Evolutionary conservation across 2,329 filamentous ascomycete genomes (phyloP), one percentile per base, ranked within the genome.

Genomic region (Cordyceps fumosorosea): DNA sequence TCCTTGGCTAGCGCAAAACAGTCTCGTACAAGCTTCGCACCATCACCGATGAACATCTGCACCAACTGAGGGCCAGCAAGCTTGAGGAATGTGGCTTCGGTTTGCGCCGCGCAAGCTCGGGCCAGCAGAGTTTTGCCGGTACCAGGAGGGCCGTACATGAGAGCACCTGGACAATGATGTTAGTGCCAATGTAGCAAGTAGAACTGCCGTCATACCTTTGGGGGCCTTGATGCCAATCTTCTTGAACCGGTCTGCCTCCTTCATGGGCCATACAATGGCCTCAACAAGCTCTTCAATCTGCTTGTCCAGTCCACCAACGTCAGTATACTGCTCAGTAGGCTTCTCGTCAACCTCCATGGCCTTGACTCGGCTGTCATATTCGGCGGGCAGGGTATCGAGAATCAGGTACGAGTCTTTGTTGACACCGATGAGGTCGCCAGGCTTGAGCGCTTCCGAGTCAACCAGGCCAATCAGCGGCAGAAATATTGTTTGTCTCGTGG

Each of bases 341-440:
- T 99, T 99, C 84, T 99, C 96, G 71, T 99, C 95, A 8, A 99
- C 95, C 80, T 99, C 96, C 95, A 99, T 99, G 42, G 96, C 96
- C 81, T 99, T 99, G 67, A 99, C 95, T 76, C 95, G 87, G 78
- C 93, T 98, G 74, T 99, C 95, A 73, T 99, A 99, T 76, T 99
- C 96, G 53, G 95, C 95, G 1, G 95, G 95, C 67, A 99, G 82
- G 26, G 95, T 99, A 74, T 99, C 96, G 63, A 99, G 84, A 67
- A 99, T 91, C 42, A 99, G 87, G 75, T 99, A 99, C 63, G 93
- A 98, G 72, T 99, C 96, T 80, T 99, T 99, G 77, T 99, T 98
- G 63, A 99, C 93, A 76, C 95, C 95, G 65, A 99, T 99, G 54
- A 99, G 84, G 72, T 99, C 96, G 70, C 88, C 93, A 2, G 95